Evolutionary conservation across 495 filamentous ascomycete species (phyloP).

Genomic region (Massariosphaeria phaeospora): DNA sequence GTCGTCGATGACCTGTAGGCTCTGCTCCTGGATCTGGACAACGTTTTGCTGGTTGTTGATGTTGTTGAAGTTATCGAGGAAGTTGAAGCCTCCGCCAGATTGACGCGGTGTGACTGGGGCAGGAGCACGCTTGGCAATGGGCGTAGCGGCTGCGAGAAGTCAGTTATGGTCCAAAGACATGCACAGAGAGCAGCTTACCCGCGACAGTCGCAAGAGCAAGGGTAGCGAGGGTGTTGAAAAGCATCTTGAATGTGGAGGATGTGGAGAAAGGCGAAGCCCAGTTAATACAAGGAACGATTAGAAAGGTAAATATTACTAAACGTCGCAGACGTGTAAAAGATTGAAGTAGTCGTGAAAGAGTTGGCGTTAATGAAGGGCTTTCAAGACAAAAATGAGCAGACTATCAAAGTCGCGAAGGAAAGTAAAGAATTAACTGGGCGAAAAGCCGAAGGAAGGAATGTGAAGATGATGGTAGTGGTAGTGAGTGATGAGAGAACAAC

Average conservation of each 20-base stretch:
- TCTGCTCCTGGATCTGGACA: slow-evolving; percentile 16
- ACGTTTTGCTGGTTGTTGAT: slow-evolving; percentile 20
- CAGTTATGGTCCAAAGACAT: background rate
- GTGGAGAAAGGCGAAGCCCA: slow-evolving; percentile 9
- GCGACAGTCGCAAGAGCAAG: slow-evolving; percentile 31
- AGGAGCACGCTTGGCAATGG: slow-evolving; percentile 9
- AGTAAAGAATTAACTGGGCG: slow-evolving; percentile 25
- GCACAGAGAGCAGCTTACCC: slow-evolving; percentile 1
- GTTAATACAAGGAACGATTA: slow-evolving; percentile 27
- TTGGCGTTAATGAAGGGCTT: slow-evolving; percentile 7
- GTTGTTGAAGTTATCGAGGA: slow-evolving; percentile 21
- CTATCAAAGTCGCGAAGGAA: slow-evolving; percentile 32
- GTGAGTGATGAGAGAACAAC: slow-evolving; percentile 17
- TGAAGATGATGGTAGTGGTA: slow-evolving; percentile 15
- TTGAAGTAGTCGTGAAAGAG: background rate
- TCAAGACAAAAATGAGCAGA: slow-evolving; percentile 15
- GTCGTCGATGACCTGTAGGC: slow-evolving; percentile 16
- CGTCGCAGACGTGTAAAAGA: slow-evolving; percentile 31
- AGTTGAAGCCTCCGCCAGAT: slow-evolving; percentile 18
- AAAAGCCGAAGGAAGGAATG: slow-evolving; percentile 8
- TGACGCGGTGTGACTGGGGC: too few relatives aligned
- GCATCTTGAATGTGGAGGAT: slow-evolving; percentile 16
- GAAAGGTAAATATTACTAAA: slow-evolving; percentile 22
- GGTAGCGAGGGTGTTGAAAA: slow-evolving; percentile 19
- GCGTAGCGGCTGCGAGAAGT: slow-evolving; percentile 14